phyloP scores from a whole-genome alignment of 2,329 filamentous ascomycete genomes.

The Aspergillus hiratsukae region DNA sequence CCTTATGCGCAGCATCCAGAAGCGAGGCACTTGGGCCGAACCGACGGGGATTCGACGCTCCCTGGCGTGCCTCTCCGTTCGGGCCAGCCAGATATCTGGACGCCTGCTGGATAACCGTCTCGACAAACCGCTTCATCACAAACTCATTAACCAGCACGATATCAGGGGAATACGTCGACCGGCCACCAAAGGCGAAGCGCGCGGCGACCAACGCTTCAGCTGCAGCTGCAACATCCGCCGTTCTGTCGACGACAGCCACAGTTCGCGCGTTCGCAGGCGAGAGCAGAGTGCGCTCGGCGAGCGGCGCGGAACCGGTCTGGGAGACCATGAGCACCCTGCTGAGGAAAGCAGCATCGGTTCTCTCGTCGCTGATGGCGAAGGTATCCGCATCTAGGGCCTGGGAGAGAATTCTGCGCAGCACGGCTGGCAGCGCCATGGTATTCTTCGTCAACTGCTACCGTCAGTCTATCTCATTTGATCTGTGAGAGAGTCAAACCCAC shows the following conservation, averaged over 20 bases:
- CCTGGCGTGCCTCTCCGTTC: constrained; percentile 18
- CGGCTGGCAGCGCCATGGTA: constrained; percentile 18
- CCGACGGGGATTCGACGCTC: constrained; percentile 10
- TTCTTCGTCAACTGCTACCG: constrained; percentile 20
- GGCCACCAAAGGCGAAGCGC: constrained; percentile 52
- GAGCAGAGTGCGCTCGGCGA: constrained; percentile 16
- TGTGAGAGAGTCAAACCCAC: constrained; percentile 24
- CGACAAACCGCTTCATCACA: constrained; percentile 51
- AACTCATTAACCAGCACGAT: constrained; percentile 63
- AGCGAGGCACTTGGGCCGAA: constrained; percentile 9
- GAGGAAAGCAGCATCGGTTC: constrained; percentile 28
- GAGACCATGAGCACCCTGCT: constrained; percentile 11
- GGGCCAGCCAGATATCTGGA: constrained; percentile 21
- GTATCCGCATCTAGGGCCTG: constrained; percentile 45
- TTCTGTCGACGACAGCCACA: constrained; percentile 59
- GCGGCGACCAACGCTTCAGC: constrained; percentile 52
- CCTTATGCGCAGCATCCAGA: constrained; percentile 19
- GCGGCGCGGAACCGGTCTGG: constrained; percentile 8
- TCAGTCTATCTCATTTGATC: neutral
- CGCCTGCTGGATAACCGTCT: constrained; percentile 42
- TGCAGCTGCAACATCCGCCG: constrained; percentile 51
- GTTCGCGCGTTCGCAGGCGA: constrained; percentile 31
- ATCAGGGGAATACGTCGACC: constrained; percentile 59
- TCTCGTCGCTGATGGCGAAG: constrained; percentile 41
- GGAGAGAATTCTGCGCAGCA: constrained; percentile 21